Percentiles rank a stretch among this genome's conserved stretches.
These are phyloP conservation scores for Endocladia muricata DNA, from an alignment of 31 red algal genomes.

Conservation along the genomic window DNA sequence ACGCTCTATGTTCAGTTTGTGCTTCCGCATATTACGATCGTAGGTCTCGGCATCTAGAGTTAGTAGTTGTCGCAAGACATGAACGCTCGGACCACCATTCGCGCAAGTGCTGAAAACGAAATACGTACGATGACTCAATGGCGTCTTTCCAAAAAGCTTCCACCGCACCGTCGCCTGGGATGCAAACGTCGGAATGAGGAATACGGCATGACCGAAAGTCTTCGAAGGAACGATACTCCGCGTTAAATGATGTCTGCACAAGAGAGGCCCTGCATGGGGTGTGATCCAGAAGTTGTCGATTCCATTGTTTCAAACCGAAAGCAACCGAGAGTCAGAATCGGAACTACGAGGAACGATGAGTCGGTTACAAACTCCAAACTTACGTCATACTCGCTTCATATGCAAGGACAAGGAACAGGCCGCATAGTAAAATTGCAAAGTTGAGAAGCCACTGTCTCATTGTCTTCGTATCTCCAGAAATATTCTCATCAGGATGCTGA, in stretches of 20 bases:
- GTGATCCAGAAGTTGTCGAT: background rate
- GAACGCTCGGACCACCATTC: too few species aligned
- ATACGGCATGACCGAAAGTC: background rate
- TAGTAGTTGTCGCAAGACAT: background rate
- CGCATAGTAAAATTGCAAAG: background rate
- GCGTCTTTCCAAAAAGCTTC: background rate
- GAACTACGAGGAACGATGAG: background rate
- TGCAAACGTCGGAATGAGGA: background rate
- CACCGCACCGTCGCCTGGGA: background rate
- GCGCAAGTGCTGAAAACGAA: background rate
- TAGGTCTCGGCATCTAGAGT: too few species aligned
- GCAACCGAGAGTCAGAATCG: background rate
- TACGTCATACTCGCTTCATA: background rate
- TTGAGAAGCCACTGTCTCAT: background rate
- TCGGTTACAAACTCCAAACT: background rate
- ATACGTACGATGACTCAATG: background rate
- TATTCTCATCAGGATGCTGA: too few species aligned
- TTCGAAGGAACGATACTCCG: background rate
- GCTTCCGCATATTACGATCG: background rate
- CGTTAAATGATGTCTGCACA: background rate
- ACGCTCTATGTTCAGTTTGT: background rate
- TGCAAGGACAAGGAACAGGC: background rate
- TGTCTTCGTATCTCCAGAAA: too few species aligned
- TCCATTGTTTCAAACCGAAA: too few species aligned
- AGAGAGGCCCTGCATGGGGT: background rate